phyloP scores from a whole-genome alignment of 2,329 filamentous ascomycete genomes.

The Microcera coccophila region DNA sequence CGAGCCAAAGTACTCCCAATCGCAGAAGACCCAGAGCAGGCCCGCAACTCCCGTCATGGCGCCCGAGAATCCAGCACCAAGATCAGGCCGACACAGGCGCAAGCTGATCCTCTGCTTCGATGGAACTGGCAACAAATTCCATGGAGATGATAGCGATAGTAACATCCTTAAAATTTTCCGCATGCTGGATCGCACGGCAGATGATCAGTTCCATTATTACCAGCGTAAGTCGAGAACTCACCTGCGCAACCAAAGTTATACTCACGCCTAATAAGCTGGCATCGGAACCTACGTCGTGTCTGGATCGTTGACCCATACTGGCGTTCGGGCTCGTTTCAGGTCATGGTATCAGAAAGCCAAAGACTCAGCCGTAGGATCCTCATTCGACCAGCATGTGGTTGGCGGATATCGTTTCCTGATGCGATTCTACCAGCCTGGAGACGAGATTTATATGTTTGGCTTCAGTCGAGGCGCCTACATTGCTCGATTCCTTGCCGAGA shows the following conservation, averaged over 20 bases:
- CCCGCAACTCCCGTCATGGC: conserved; percentile 22
- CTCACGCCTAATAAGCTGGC: conserved; percentile 44
- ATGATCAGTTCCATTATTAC: conserved; percentile 61
- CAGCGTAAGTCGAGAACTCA: conserved; percentile 45
- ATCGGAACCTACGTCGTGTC: conserved; percentile 71
- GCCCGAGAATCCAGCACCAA: conserved; percentile 8
- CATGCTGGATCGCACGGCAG: conserved; percentile 61
- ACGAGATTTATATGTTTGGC: conserved; percentile 69
- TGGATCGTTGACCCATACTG: conserved; percentile 55
- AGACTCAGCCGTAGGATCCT: conserved; percentile 74
- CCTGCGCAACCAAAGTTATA: not conserved
- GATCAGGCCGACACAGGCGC: conserved; percentile 20
- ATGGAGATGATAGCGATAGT: conserved; percentile 59
- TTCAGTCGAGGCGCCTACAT: conserved; percentile 72
- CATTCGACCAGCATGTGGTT: conserved; percentile 79
- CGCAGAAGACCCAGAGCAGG: conserved; percentile 19
- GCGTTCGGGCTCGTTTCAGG: conserved; percentile 52
- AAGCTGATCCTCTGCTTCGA: conserved; percentile 62
- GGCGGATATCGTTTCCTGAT: conserved; percentile 78
- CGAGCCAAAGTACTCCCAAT: conserved; percentile 10
- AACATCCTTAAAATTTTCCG: conserved; percentile 69
- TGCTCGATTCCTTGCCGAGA: conserved; percentile 72
- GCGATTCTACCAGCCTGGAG: conserved; percentile 63
- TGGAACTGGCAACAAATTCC: conserved; percentile 61
- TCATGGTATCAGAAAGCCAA: conserved; percentile 71